These are phyloP conservation scores for Corylus americana DNA, from an alignment of 306 rosid species.

Conservation along the genomic window DNA sequence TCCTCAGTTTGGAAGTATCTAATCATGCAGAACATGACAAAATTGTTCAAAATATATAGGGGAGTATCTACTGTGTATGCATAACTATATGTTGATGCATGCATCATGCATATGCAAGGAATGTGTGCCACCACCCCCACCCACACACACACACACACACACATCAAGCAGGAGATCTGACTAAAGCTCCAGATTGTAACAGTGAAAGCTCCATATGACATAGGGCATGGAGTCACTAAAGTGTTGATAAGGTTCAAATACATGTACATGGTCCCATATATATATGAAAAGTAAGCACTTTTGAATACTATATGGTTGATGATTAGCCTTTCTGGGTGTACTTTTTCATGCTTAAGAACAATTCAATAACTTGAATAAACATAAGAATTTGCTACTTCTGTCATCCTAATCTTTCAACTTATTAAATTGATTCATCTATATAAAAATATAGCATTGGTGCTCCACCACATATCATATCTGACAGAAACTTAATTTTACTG, in stretches of 20 bases:
- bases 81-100: constrained; percentile 3
- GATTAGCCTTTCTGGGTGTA: not conserved
- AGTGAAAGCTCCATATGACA: constrained; percentile 25
- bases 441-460: not conserved
- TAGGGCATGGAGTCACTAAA: not conserved
- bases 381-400: not conserved
- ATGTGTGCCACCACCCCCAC: not conserved
- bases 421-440: not conserved
- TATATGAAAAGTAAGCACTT: not conserved
- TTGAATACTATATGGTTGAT: not conserved
- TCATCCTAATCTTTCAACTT: not conserved
- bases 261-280: not conserved
- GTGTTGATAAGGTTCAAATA: constrained; percentile 27
- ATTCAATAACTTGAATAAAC: not conserved
- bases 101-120: constrained; percentile 6
- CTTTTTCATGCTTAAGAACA: not conserved
- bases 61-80: not conserved
- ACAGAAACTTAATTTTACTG: too few species aligned
- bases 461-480: not conserved
- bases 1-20: not conserved
- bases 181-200: constrained; percentile 11
- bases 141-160: too few species aligned
- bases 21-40: not conserved
- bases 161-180: constrained; percentile 8
- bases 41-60: not conserved